Conservation (phyloP, 2,329 filamentous ascomycete species). For the Aspergillus aculeatinus region DNA sequence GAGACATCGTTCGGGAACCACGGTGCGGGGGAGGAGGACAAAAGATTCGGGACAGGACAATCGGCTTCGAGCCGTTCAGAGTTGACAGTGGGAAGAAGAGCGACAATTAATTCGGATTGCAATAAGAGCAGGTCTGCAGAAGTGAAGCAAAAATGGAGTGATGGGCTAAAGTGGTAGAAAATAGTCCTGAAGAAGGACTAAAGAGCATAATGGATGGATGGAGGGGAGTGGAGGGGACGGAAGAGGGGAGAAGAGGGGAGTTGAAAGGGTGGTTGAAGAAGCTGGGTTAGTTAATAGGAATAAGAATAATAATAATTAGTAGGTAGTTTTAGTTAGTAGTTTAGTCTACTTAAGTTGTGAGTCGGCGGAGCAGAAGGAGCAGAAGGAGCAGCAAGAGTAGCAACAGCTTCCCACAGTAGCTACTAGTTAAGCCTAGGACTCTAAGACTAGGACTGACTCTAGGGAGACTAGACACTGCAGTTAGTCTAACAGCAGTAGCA, state of each 20-base stretch:
- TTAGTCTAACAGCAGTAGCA: too few species aligned
- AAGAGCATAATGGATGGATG: slow-evolving; percentile 1
- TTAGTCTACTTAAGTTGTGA: not conserved
- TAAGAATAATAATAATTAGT: not conserved
- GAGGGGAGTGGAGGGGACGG: not conserved
- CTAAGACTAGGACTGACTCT: too few species aligned
- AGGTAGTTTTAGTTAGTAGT: not conserved
- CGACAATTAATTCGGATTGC: not conserved
- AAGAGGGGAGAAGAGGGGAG: not conserved
- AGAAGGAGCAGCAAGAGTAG: slow-evolving; percentile 1
- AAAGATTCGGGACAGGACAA: not conserved
- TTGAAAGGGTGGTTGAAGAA: not conserved
- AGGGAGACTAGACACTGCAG: too few species aligned
- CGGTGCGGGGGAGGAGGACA: slow-evolving; percentile 15
- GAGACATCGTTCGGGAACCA: slow-evolving; percentile 17
- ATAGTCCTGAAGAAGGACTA: slow-evolving; percentile 1
- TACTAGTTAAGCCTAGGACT: too few species aligned
- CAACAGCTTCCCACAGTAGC: not conserved
- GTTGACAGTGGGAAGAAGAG: not conserved
- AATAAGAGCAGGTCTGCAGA: not conserved
- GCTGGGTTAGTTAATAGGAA: not conserved
- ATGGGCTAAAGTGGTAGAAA: not conserved
- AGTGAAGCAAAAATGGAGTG: not conserved
- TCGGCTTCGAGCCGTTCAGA: not conserved
- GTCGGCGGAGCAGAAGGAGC: not conserved